Base-by-base conservation (phyloP, 805 yeast species). In the Metschnikowia rubicola region DNA sequence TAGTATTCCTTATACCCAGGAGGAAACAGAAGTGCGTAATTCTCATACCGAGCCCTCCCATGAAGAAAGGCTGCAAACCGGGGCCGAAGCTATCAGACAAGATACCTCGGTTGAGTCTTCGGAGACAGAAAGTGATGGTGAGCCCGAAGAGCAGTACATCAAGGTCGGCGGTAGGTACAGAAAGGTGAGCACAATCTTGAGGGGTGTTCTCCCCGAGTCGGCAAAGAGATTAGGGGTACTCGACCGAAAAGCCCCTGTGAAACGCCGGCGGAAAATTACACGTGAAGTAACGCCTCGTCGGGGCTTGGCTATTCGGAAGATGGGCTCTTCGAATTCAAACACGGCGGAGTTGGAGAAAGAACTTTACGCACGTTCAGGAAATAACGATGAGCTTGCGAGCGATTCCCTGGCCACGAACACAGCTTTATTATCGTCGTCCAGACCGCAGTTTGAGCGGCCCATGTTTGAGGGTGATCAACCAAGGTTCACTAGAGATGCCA, bases 161-260 rank as follows among this genome's bases (percentile, higher is more conserved):
- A 33, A 44, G 10, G 44, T 58, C 5, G 62, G 62, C 13, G 62
- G 62, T 26, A 46, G 51, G 32, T 48, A 51, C 39, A 34, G 52
- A 29, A 67, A 59, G 45, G 66, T 66, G 37, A 66, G 59, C 38
- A 61, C 59, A 35, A 61, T 68, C 10, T 53, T 71, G 6, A 49
- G 61, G 30, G 76, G 76, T 0, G 68, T 65, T 1, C 54, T 70
- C 11, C 76, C 76, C 0, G 75, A 70, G 43, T 70, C 74, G 3
- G 69, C 73, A 4, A 70, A 65, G 46, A 48, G 72, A 19, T 53
- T 68, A 8, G 58, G 54, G 6, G 51, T 62, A 11, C 68, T 55
- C 30, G 48, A 46, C 10, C 43, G 39, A 19, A 41, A 29, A 6
- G 19, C 59, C 39, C 47, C 51, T 26, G 30, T 15, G 10, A 54